Percentiles rank a stretch among this genome's conserved stretches.
Evolutionary conservation across 2,329 filamentous ascomycete genomes (phyloP).

Genomic region (Diaporthe sp.): DNA sequence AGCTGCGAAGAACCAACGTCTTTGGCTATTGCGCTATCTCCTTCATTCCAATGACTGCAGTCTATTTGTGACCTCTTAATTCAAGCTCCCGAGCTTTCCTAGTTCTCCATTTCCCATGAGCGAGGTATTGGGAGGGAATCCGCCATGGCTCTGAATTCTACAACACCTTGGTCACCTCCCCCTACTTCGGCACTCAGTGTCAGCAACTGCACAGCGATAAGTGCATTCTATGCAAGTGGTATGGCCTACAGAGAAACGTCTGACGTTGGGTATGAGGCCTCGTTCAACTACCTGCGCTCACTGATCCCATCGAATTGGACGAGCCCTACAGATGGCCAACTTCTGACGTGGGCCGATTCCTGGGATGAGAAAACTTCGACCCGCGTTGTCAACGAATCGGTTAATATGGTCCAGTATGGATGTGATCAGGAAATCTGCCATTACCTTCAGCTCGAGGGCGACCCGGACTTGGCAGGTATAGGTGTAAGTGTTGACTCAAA

Average conservation of each 20-base stretch:
- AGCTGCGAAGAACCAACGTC: too few species aligned
- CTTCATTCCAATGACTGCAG: neutral
- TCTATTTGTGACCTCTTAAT: neutral
- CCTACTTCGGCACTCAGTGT: neutral
- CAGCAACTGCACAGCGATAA: neutral
- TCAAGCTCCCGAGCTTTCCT: neutral
- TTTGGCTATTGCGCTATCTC: neutral
- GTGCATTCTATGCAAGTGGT: neutral
- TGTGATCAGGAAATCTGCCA: neutral
- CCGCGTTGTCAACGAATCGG: fast-evolving
- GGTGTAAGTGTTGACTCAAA: neutral
- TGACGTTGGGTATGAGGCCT: neutral
- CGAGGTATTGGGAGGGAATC: fast-evolving
- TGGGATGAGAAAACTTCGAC: neutral
- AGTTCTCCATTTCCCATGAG: neutral
- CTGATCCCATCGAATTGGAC: neutral
- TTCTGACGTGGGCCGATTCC: neutral
- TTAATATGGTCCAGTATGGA: neutral
- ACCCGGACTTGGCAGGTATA: neutral
- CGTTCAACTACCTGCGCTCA: neutral
- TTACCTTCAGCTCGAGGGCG: neutral
- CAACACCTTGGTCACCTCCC: neutral
- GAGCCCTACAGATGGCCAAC: neutral
- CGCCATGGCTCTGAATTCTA: neutral
- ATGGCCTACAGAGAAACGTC: fast-evolving